These are phyloP conservation scores for Psilocybe sp. DNA, from an alignment of 768 basidiomycete genomes.

Conservation along the genomic window DNA sequence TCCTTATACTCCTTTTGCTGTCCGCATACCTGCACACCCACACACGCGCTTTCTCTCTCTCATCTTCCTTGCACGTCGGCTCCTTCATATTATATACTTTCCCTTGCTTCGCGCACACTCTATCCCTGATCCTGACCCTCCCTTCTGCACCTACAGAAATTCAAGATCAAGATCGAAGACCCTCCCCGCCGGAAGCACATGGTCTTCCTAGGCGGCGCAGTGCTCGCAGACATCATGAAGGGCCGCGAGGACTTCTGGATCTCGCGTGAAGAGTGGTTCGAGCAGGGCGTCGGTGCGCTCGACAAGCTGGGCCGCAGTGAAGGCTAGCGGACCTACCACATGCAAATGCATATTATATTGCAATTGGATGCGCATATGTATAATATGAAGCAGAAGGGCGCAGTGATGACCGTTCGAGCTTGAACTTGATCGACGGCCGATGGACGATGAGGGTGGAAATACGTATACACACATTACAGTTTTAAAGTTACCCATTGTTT, in stretches of 20 bases:
- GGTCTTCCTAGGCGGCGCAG: constrained; percentile 99
- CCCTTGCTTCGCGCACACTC: no score
- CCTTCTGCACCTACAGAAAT: constrained; percentile 63
- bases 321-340: constrained; percentile 10
- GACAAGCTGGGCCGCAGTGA: constrained; percentile 76
- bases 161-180: constrained; percentile 98
- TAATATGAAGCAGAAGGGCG: no score
- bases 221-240: constrained; percentile 98
- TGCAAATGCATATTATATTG: not conserved
- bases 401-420: no score
- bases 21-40: no score
- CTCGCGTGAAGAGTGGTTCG: constrained; percentile 90
- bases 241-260: constrained; percentile 94
- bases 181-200: constrained; percentile 98
- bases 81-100: not conserved
- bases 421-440: no score
- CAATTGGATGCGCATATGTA: no score
- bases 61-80: no score
- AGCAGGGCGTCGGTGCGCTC: constrained; percentile 77
- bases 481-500: no score
- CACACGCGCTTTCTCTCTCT: no score
- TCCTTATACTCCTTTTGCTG: no score
- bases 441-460: no score
- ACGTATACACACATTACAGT: no score
- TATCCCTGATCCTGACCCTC: not conserved